phyloP scores from a whole-genome alignment of 306 rosid genomes.

The Gynostemma pentaphyllum region DNA sequence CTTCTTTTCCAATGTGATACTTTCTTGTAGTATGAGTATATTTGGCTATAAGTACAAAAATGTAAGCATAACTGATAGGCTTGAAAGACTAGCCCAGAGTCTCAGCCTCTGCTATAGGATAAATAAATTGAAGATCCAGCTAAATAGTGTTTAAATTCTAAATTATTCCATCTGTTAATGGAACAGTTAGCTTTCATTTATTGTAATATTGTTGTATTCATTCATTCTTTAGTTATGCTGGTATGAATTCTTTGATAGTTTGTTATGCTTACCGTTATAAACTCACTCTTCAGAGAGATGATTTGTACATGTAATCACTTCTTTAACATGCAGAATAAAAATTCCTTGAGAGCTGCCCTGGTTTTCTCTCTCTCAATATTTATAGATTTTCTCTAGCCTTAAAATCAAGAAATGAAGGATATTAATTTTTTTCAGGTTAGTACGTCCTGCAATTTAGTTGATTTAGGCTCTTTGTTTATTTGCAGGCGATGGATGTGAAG shows the following conservation, averaged over 20 bases:
- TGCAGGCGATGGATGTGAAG: constrained; percentile 93
- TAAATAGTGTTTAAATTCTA: not conserved
- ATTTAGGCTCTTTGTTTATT: not conserved
- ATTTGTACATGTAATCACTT: no score
- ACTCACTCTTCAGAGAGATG: no score
- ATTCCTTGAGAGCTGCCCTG: no score
- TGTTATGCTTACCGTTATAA: no score
- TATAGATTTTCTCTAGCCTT: no score
- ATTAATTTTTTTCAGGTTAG: not conserved
- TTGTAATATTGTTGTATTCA: no score
- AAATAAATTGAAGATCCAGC: not conserved
- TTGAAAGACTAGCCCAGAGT: not conserved
- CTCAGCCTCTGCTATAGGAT: not conserved
- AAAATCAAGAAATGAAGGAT: not conserved
- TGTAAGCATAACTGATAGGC: not conserved
- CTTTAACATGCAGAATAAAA: no score
- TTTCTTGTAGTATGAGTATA: constrained; percentile 5
- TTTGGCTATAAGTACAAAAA: not conserved
- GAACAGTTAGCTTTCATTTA: no score
- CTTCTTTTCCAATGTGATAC: constrained; percentile 1
- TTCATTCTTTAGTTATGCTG: no score
- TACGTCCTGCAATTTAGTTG: not conserved
- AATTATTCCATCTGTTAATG: not conserved
- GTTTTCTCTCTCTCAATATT: no score
- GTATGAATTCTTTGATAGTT: no score